Conservation (phyloP, 73 alveolate genomes). For the Blepharisma stoltei region DNA sequence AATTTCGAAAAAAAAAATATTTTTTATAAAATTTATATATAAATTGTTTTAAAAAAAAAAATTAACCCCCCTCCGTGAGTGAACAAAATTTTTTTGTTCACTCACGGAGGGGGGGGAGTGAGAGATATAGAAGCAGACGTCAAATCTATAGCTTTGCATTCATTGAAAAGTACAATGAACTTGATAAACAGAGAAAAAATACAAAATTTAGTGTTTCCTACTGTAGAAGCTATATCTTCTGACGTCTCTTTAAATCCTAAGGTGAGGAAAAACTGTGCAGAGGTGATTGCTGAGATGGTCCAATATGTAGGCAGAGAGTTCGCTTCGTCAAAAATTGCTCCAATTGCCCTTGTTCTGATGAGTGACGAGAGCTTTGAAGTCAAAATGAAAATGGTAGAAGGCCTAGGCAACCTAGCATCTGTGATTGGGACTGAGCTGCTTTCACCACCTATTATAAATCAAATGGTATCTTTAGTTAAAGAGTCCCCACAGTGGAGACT, state of each 20-base stretch:
- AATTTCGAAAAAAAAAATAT: too few relatives aligned
- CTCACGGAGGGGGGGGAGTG: too few relatives aligned
- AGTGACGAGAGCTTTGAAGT: constrained; percentile 96
- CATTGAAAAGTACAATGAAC: constrained; percentile 50
- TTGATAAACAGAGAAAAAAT: constrained; percentile 70
- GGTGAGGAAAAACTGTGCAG: neutral
- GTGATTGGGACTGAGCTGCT: constrained; percentile 87
- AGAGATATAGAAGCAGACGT: constrained; percentile 96
- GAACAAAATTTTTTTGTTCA: too few relatives aligned
- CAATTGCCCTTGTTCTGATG: constrained; percentile 79
- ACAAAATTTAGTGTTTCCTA: constrained; percentile 46
- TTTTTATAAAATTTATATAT: too few relatives aligned
- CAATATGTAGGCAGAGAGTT: constrained; percentile 36
- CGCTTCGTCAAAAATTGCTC: constrained; percentile 68
- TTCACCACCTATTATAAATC: constrained; percentile 57
- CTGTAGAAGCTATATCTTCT: neutral
- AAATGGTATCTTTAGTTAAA: constrained; percentile 79
- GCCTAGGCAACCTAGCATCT: constrained; percentile 82
- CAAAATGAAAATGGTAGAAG: constrained; percentile 79
- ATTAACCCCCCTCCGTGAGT: too few relatives aligned
- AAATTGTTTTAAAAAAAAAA: too few relatives aligned
- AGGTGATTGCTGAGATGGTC: neutral
- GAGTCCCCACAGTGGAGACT: constrained; percentile 91
- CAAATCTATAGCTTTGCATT: constrained; percentile 84
- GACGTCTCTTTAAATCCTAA: neutral